A percentile compares a stretch with the other conserved stretches of the same genome.
These are phyloP conservation scores for Aspergillus avenaceus DNA, from an alignment of 495 filamentous ascomycete species.

Conservation along the genomic window DNA sequence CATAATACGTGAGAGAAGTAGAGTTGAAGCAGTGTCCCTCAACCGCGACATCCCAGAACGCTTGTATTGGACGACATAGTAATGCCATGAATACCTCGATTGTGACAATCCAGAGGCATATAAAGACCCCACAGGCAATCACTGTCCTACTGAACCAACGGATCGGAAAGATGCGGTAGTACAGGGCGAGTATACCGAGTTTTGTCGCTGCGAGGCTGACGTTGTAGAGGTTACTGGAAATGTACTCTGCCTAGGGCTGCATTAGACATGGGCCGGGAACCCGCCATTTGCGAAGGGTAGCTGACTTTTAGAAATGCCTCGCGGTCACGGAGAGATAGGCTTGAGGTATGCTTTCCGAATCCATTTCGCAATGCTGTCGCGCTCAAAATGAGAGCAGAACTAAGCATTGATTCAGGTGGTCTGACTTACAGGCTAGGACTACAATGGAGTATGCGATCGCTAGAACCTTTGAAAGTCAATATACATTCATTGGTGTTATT, in stretches of 20 bases:
- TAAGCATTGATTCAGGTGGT: neutral
- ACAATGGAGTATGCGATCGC: conserved; percentile 1
- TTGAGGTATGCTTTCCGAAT: neutral
- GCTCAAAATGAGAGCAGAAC: neutral
- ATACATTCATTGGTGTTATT: neutral
- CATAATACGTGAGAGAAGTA: neutral
- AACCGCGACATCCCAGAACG: conserved; percentile 1
- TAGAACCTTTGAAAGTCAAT: neutral
- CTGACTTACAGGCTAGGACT: neutral
- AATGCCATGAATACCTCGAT: conserved; percentile 4
- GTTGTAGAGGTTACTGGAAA: conserved; percentile 7
- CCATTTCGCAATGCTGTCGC: neutral
- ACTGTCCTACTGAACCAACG: conserved; percentile 2
- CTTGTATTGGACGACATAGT: neutral
- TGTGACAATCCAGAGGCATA: conserved; percentile 1
- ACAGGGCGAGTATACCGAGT: conserved; percentile 5
- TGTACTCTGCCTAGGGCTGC: neutral
- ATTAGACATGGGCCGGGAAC: neutral
- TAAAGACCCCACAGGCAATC: neutral
- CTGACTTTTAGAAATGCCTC: conserved; percentile 4
- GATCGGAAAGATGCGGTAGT: conserved; percentile 5
- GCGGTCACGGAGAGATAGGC: neutral
- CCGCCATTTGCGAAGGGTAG: neutral
- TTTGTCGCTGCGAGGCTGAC: conserved; percentile 1
- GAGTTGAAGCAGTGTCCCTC: conserved; percentile 3